Base-by-base conservation (phyloP, 805 yeast genomes). In the Candida rishiriensis region DNA sequence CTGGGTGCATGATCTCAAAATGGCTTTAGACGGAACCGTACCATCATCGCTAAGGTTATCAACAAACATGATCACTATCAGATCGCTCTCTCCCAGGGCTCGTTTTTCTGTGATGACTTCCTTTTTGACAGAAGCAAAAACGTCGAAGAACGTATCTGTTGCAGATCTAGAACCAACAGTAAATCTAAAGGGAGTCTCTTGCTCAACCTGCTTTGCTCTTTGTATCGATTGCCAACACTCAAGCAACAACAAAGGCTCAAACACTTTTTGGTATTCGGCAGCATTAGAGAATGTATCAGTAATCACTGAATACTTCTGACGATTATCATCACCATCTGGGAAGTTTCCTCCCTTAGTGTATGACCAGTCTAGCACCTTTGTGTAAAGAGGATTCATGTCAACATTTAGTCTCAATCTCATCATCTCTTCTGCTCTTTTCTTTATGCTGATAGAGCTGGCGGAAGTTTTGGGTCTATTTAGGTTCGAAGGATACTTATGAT, bases 181-280 rank as follows among this genome's bases (percentile, higher is more conserved):
- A 2, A 90, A 54, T 29, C 73, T 74, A 59, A 90, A 83, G 0
- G 95, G 89, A 5, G 55, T 64, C 39, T 75, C 76, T 10, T 75
- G 76, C 13, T 69, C 66, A 14, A 85, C 78, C 40, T 78, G 79
- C 49, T 85, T 81, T 0, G 93, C 80, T 4, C 87, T 73, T 51
- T 81, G 83, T 26, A 93, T 76, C 0, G 88, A 85, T 57, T 90
- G 96, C 97, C 98, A 95, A 50, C 96, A 86, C 65, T 93, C 99
- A 34, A 91, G 65, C 59, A 90, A 66, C 36, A 93, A 67, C 36
- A 93, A 70, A 0, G 99, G 99, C 52, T 83, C 86, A 62, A 88
- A 84, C 1, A 77, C 72, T 31, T 70, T 68, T 39, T 76, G 76
- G 57, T 95, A 93, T 3, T 85, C 88, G n/a, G 66, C 69, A 4